Conservation (phyloP, 306 rosid species). For the Senna tora region DNA sequence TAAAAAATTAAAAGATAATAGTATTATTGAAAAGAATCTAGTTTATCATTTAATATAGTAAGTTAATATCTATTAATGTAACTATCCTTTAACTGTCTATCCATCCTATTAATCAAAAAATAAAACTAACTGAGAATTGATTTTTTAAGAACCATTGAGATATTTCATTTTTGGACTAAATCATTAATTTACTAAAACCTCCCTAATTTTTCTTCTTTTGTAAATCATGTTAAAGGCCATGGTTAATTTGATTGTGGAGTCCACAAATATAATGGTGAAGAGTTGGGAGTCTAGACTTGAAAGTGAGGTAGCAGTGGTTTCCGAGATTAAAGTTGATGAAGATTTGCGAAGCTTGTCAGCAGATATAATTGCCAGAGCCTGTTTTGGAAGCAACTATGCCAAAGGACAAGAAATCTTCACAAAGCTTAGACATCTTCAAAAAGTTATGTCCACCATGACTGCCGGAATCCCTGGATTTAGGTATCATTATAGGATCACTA, state of each 20-base stretch:
- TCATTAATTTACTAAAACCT: too few relatives aligned
- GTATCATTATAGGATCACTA: slow-evolving; percentile 34
- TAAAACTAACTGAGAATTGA: too few relatives aligned
- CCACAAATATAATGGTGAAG: slow-evolving; percentile 44
- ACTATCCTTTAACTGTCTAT: too few relatives aligned
- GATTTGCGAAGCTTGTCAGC: slow-evolving; percentile 63
- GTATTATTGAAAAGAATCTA: too few relatives aligned
- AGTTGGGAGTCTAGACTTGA: slow-evolving; percentile 63
- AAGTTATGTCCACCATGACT: slow-evolving; percentile 42
- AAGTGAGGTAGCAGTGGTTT: slow-evolving; percentile 44
- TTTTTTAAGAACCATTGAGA: too few relatives aligned
- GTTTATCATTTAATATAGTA: too few relatives aligned
- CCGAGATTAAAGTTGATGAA: slow-evolving; percentile 55
- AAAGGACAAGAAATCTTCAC: slow-evolving; percentile 66
- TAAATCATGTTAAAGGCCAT: slow-evolving; percentile 52
- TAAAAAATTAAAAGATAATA: too few relatives aligned
- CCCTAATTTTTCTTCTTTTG: slow-evolving; percentile 3
- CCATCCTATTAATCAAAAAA: too few relatives aligned
- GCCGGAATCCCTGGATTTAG: slow-evolving; percentile 67
- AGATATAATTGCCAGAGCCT: slow-evolving; percentile 63
- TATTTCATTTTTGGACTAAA: too few relatives aligned
- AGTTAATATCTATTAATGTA: too few relatives aligned
- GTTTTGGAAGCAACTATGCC: slow-evolving; percentile 70
- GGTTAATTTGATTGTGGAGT: slow-evolving; percentile 68
- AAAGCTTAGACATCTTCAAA: slow-evolving; percentile 65